Percentiles rank a stretch among this genome's conserved stretches.
Evolutionary conservation across 2,329 filamentous ascomycete genomes (phyloP).

Genomic region (Cercospora sesami): DNA sequence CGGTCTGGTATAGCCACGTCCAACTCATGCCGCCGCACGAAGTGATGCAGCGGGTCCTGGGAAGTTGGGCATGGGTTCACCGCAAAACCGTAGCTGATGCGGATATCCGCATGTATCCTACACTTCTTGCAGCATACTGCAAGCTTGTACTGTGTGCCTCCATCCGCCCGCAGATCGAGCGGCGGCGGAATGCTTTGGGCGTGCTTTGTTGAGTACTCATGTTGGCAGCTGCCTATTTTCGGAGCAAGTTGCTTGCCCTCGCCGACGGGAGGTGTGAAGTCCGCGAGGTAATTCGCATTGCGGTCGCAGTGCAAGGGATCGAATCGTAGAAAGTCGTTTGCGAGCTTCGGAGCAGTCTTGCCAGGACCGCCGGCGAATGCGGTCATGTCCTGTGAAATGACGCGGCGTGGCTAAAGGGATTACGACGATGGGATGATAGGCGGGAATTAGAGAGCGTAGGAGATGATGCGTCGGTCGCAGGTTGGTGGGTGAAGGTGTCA

Average conservation of each 20-base stretch:
- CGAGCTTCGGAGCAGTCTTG: constrained; percentile 53
- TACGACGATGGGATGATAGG: background rate
- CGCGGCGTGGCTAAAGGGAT: constrained; percentile 5
- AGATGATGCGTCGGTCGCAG: constrained; percentile 6
- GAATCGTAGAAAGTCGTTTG: constrained; percentile 54
- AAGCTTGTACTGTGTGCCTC: constrained; percentile 54
- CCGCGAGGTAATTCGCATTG: constrained; percentile 51
- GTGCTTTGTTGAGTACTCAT: constrained; percentile 59
- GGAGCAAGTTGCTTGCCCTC: constrained; percentile 38
- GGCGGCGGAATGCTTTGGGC: constrained; percentile 54
- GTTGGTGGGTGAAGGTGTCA: background rate
- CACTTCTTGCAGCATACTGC: constrained; percentile 63
- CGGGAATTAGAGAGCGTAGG: background rate
- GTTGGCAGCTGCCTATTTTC: constrained; percentile 55
- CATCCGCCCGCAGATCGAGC: constrained; percentile 43
- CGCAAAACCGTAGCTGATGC: constrained; percentile 51
- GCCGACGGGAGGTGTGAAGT: constrained; percentile 56
- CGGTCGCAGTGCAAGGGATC: constrained; percentile 50
- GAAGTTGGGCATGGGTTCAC: constrained; percentile 49
- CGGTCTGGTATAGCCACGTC: constrained; percentile 25
- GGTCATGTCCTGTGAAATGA: constrained; percentile 20
- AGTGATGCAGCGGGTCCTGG: constrained; percentile 62
- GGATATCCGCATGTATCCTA: constrained; percentile 61
- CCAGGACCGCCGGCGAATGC: constrained; percentile 36
- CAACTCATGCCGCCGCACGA: constrained; percentile 37